Base-by-base conservation (phyloP, 176 grass and related monocot genomes). In the Eremochloa ophiuroides region DNA sequence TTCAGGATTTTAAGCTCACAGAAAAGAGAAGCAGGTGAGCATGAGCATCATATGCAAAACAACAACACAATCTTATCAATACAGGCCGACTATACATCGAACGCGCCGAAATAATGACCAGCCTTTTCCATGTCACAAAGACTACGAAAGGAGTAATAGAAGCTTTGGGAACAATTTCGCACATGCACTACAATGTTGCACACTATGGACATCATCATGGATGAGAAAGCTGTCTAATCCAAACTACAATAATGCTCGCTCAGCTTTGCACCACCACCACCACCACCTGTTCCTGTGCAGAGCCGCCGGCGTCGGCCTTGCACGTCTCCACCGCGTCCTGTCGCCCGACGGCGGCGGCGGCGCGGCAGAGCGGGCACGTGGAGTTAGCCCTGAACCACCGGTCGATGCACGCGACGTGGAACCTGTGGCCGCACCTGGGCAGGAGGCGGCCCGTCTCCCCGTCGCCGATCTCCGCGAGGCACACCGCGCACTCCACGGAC, bases 341-440 rank as follows among this genome's bases (percentile, higher is more conserved):
- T n/a, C 12, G 41, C 66, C 42, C 46, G 64, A 23, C 51, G 34
- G 1, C 34, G 77, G 73, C 66, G 67, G 65, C 46, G 5, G 83
- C 79, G 34, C 88, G 88, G 67, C 91, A 91, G 43, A 94, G 18
- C 10, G 88, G 88, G 83, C 91, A 94, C 18, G 88, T 86, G 23
- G 85, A 82, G 59, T 83, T 77, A 43, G 41, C 62, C 44, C 50
- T 51, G 73, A 91, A 77, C 88, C 88, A 94, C 39, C 48, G 59
- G 48, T 88, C 88, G n/a, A 94, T 72, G 62, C 92, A 94, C 23
- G 86, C 88, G 25, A 86, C 71, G 62, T 88, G 92, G 80, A 94
- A 94, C 10, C 63, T 39, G 68, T 94, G 91, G n/a, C 88, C 62
- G 51, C 92, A 94, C 20, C 47, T 53, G 6, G 92, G 92, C 30